Percentiles rank a stretch among this genome's conserved stretches.
Evolutionary conservation across 202 grass and related monocot genomes (phyloP).

Genomic region (Alloteropsis angusta): DNA sequence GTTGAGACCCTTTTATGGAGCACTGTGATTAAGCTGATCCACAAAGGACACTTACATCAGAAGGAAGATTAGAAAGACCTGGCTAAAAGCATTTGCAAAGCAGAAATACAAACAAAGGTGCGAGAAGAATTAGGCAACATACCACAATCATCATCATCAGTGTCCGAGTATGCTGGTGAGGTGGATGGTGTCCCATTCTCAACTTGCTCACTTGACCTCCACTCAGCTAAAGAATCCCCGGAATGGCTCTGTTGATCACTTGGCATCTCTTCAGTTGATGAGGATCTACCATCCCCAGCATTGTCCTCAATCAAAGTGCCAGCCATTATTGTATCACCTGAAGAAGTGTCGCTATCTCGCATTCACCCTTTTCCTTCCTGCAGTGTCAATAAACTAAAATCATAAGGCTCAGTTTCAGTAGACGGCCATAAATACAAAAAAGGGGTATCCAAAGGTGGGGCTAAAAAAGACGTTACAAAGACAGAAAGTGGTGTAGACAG

Average conservation of each 20-base stretch:
- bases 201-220: slow-evolving; percentile 79
- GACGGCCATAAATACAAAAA: neutral
- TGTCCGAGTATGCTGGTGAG: slow-evolving; percentile 76
- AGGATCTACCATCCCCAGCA: slow-evolving; percentile 35
- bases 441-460: neutral
- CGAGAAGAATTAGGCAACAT: slow-evolving; percentile 25
- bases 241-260: slow-evolving; percentile 67
- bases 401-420: neutral
- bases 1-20: neutral
- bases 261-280: slow-evolving; percentile 49
- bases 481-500: neutral
- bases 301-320: slow-evolving; percentile 49
- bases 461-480: neutral
- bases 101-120: neutral
- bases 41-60: neutral
- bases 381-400: neutral
- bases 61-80: neutral
- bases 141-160: slow-evolving; percentile 78
- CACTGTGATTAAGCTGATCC: neutral
- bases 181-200: slow-evolving; percentile 83
- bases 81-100: neutral
- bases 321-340: slow-evolving; percentile 35
- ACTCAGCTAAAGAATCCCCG: slow-evolving; percentile 65
- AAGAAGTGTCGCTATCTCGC: neutral
- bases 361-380: slow-evolving; percentile 18